Evolutionary conservation across 106 monocot genomes (phyloP).

Genomic region (Gastrodia elata): DNA sequence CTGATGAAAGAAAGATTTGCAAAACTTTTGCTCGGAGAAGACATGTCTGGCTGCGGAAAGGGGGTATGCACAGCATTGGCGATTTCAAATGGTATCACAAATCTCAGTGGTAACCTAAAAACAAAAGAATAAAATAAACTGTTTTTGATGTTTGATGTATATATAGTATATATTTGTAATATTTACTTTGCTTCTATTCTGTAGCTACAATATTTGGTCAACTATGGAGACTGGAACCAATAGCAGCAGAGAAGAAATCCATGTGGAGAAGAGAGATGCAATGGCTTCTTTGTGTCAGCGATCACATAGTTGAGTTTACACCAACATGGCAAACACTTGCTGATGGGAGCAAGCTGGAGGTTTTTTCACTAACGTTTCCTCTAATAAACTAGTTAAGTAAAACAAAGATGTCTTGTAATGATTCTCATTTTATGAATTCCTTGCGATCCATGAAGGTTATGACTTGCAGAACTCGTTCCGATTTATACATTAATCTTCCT

Average conservation of each 20-base stretch:
- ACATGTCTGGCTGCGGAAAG: conserved; percentile 97
- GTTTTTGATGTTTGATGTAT: not conserved
- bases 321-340: conserved; percentile 84
- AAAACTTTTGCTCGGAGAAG: conserved; percentile 89
- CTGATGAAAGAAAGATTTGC: conserved; percentile 98
- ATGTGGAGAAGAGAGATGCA: conserved; percentile 93
- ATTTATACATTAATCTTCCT: conserved; percentile 80
- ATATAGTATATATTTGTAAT: not conserved
- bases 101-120: conserved; percentile 65
- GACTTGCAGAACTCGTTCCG: conserved; percentile 63
- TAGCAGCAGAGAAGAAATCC: conserved; percentile 60
- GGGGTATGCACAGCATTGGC: conserved; percentile 85
- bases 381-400: conserved; percentile 8
- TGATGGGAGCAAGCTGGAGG: conserved; percentile 84
- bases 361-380: conserved; percentile 14
- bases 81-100: conserved; percentile 90
- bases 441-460: conserved; percentile 38
- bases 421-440: not conserved
- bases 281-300: conserved; percentile 83
- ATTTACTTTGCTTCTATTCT: not conserved
- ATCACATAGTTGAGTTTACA: conserved; percentile 69
- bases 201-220: conserved; percentile 85
- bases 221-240: conserved; percentile 79
- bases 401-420: conserved; percentile 1
- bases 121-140: conserved; percentile 10